Conservation (phyloP, 2,329 filamentous ascomycete species). For the Botrytis hyacinthi region DNA sequence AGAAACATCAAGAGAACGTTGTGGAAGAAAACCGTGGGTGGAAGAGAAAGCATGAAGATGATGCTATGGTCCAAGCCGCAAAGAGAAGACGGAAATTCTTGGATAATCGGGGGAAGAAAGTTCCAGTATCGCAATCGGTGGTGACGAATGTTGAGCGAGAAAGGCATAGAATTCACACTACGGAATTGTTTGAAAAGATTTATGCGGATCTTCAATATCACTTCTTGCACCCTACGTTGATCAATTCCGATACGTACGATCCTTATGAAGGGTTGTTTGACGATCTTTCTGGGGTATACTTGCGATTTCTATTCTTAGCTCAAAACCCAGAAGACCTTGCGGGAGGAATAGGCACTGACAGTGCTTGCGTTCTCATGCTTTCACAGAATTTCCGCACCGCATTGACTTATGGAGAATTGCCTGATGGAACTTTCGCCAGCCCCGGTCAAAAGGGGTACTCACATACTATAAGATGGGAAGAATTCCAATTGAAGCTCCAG, state of each 20-base stretch:
- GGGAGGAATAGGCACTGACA: not conserved
- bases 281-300: not conserved
- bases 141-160: not conserved
- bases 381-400: constrained; percentile 1
- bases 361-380: constrained; percentile 10
- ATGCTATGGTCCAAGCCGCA: not conserved
- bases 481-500: not conserved
- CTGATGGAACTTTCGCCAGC: not conserved
- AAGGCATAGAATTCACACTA: not conserved
- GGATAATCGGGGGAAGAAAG: not conserved
- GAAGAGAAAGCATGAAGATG: constrained; percentile 15
- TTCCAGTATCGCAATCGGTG: not conserved
- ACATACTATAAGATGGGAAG: not conserved
- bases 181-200: not conserved
- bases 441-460: not conserved
- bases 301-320: not conserved
- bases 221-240: constrained; percentile 5
- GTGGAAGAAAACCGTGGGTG: not conserved
- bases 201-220: constrained; percentile 9
- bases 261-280: not conserved
- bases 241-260: constrained; percentile 7
- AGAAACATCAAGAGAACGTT: not conserved
- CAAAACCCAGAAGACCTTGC: not conserved
- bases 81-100: not conserved
- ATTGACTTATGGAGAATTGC: not conserved